These are phyloP conservation scores for Cyberlindnera sargentensis DNA, from an alignment of 805 yeast genomes.

Conservation along the genomic window DNA sequence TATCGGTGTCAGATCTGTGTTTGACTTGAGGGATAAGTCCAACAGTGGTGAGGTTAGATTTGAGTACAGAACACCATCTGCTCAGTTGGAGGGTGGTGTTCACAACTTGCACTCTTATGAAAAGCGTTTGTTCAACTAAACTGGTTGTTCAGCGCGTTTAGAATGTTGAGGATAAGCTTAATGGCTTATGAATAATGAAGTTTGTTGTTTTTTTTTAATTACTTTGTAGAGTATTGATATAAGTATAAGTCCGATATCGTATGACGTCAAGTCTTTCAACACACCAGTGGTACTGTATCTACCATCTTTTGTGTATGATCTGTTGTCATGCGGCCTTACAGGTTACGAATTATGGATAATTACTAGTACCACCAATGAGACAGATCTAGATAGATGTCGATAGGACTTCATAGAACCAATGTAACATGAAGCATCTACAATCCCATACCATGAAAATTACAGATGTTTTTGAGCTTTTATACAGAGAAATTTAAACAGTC, in stretches of 20 bases:
- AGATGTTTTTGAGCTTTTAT: too few species aligned
- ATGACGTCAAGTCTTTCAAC: too few species aligned
- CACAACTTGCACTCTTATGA: slow-evolving; percentile 95
- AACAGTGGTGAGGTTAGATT: slow-evolving; percentile 73
- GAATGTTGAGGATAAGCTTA: neutral
- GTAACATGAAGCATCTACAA: too few species aligned
- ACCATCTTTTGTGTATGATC: too few species aligned
- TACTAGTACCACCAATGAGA: too few species aligned
- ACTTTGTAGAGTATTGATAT: neutral
- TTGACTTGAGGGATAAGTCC: slow-evolving; percentile 57
- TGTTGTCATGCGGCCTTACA: neutral
- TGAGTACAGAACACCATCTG: slow-evolving; percentile 97
- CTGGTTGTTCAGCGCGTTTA: too few species aligned
- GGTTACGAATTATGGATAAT: too few species aligned
- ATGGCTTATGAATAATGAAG: neutral
- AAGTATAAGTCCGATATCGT: too few species aligned
- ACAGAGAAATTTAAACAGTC: slow-evolving; percentile 54
- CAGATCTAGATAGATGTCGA: too few species aligned
- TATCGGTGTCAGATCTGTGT: slow-evolving; percentile 74
- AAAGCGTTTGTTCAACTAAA: slow-evolving; percentile 77
- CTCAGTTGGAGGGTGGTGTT: slow-evolving; percentile 98
- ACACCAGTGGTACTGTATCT: too few species aligned
- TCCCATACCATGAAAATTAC: too few species aligned
- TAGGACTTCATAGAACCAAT: too few species aligned
- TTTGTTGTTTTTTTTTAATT: neutral